These are phyloP conservation scores for Cladosporium oxysporum DNA, from an alignment of 2,329 filamentous ascomycete species.

Conservation along the genomic window DNA sequence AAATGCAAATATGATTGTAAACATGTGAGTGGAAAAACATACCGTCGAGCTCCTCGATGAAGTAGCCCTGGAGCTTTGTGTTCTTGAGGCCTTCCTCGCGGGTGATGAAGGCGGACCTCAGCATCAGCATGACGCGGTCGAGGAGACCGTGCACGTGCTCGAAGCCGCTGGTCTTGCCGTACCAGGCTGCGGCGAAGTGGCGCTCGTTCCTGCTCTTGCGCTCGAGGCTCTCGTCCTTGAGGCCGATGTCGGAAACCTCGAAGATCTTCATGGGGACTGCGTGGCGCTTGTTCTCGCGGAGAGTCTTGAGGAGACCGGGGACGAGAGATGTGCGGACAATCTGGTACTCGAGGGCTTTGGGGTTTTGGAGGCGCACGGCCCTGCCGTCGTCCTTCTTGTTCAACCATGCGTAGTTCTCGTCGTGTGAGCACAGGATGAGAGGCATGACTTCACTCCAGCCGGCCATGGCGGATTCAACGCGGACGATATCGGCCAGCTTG, in stretches of 20 bases:
- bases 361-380: slow-evolving; percentile 83
- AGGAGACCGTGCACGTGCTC: slow-evolving; percentile 93
- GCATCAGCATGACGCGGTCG: slow-evolving; percentile 89
- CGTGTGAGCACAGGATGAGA: slow-evolving; percentile 92
- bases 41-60: slow-evolving; percentile 89
- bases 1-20: not conserved
- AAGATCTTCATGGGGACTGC: slow-evolving; percentile 88
- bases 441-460: slow-evolving; percentile 97
- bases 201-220: slow-evolving; percentile 88
- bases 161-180: slow-evolving; percentile 91
- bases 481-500: slow-evolving; percentile 90
- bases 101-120: slow-evolving; percentile 77
- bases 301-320: slow-evolving; percentile 87
- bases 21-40: slow-evolving; percentile 31
- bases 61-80: slow-evolving; percentile 65
- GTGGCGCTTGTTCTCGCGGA: slow-evolving; percentile 90
- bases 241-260: slow-evolving; percentile 85
- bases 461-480: slow-evolving; percentile 85
- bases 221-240: slow-evolving; percentile 81
- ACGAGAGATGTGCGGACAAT: slow-evolving; percentile 85
- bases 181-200: slow-evolving; percentile 94
- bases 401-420: slow-evolving; percentile 96
- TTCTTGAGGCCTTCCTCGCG: slow-evolving; percentile 67
- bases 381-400: slow-evolving; percentile 85
- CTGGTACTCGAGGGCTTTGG: slow-evolving; percentile 91